Conservation (phyloP, 1,284 basidiomycete species). For the Salmacisia buchloeana region DNA sequence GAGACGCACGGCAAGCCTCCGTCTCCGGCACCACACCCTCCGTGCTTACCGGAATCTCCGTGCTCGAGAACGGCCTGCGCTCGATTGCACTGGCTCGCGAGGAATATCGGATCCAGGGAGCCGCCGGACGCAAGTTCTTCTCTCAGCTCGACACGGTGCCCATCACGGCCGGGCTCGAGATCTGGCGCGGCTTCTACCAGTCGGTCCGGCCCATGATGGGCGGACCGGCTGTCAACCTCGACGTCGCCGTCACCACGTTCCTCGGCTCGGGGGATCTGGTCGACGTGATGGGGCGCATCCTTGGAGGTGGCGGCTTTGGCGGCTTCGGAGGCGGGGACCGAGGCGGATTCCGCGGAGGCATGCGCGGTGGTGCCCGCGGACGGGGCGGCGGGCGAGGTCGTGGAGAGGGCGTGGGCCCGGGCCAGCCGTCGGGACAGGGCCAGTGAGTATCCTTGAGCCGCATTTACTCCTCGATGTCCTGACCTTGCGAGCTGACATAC, state of each 20-base stretch:
- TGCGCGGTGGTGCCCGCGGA: slow-evolving; percentile 17
- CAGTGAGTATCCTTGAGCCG: slow-evolving; percentile 6
- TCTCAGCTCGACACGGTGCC: not conserved
- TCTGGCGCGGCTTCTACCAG: slow-evolving; percentile 33
- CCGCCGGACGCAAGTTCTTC: slow-evolving; percentile 30
- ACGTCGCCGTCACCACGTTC: slow-evolving; percentile 32
- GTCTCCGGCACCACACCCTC: not conserved
- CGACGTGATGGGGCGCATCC: slow-evolving; percentile 22
- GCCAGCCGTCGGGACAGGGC: slow-evolving; percentile 15
- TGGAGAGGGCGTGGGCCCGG: slow-evolving; percentile 12
- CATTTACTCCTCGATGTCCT: slow-evolving; percentile 8
- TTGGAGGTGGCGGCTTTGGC: slow-evolving; percentile 22
- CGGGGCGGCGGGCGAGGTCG: slow-evolving; percentile 10
- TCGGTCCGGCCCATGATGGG: slow-evolving; percentile 27
- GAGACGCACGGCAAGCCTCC: slow-evolving; percentile 17
- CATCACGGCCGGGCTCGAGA: slow-evolving; percentile 29
- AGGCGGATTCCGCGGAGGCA: slow-evolving; percentile 4
- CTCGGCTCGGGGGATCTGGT: slow-evolving; percentile 24
- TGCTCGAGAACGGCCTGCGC: slow-evolving; percentile 21
- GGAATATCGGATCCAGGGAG: slow-evolving; percentile 7
- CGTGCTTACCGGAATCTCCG: slow-evolving; percentile 14
- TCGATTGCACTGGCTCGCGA: slow-evolving; percentile 7
- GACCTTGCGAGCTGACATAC: not conserved
- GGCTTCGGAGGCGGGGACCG: slow-evolving; percentile 10
- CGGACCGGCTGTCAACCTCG: slow-evolving; percentile 36